Percentiles rank a stretch among this genome's conserved stretches.
Conservation (phyloP, 371 early-diverging fungal species). For the Syncephalis plumigaleata region DNA sequence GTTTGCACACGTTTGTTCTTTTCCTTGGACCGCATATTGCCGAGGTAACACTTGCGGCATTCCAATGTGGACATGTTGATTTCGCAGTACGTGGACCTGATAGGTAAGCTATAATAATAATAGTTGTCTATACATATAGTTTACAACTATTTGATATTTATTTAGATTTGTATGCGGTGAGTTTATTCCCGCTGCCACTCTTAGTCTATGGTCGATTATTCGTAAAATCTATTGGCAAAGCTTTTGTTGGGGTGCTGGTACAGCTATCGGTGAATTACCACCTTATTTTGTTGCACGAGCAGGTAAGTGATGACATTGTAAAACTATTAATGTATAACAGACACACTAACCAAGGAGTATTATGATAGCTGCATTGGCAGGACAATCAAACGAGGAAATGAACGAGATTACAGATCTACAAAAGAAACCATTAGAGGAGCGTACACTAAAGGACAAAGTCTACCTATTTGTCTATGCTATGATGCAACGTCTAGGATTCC, state of each 20-base stretch:
- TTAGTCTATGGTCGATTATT: conserved; percentile 36
- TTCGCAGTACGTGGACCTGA: conserved; percentile 43
- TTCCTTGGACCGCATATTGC: conserved; percentile 84
- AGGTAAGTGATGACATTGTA: conserved; percentile 25
- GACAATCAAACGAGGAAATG: conserved; percentile 39
- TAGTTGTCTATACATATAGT: too few relatives aligned
- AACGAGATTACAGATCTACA: conserved; percentile 30
- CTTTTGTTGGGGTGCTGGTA: conserved; percentile 82
- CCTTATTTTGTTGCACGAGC: conserved; percentile 89
- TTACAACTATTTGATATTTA: not conserved
- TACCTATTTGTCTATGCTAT: conserved; percentile 38
- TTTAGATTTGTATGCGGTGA: conserved; percentile 14
- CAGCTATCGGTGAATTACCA: conserved; percentile 85
- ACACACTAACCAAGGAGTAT: not conserved
- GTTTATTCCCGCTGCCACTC: conserved; percentile 6
- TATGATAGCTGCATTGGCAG: conserved; percentile 41
- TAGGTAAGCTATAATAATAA: conserved; percentile 16
- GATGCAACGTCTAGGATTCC: conserved; percentile 60
- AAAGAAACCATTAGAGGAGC: conserved; percentile 18
- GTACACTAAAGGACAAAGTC: conserved; percentile 32
- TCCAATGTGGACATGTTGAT: conserved; percentile 47
- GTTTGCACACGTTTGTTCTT: conserved; percentile 81
- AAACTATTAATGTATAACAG: not conserved
- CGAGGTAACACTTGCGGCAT: conserved; percentile 64
- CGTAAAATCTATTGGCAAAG: conserved; percentile 53